phyloP scores from a whole-genome alignment of 257 asterid species.

The Craterostigma plantagineum region DNA sequence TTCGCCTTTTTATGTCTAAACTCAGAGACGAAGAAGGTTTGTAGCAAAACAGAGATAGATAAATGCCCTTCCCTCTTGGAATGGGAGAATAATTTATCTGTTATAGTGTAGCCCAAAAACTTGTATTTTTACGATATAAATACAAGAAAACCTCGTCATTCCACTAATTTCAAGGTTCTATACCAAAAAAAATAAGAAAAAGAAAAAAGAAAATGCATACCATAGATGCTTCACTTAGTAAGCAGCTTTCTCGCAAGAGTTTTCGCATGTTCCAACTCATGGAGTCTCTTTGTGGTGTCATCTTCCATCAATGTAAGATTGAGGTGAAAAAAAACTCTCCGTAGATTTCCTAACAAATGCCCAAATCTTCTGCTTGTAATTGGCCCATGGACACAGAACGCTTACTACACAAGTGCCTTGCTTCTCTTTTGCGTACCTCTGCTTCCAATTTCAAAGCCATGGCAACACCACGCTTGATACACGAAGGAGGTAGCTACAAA shows the following conservation, averaged over 20 bases:
- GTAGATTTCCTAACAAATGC: too few species aligned
- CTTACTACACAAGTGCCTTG: neutral
- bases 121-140: too few species aligned
- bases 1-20: constrained; percentile 46
- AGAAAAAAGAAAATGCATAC: neutral
- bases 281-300: constrained; percentile 19
- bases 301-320: constrained; percentile 18
- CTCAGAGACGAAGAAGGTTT: constrained; percentile 16
- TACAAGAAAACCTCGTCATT: too few species aligned
- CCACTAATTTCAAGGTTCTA: too few species aligned
- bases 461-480: constrained; percentile 41
- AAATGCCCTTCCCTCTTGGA: too few species aligned
- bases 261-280: constrained; percentile 34
- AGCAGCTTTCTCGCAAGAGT: constrained; percentile 29
- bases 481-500: constrained; percentile 61
- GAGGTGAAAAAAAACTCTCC: constrained; percentile 19
- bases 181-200: neutral
- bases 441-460: constrained; percentile 57
- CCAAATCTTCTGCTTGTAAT: too few species aligned
- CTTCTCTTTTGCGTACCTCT: constrained; percentile 23
- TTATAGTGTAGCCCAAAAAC: neutral
- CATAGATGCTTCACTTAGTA: constrained; percentile 11
- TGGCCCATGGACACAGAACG: too few species aligned
- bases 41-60: too few species aligned
- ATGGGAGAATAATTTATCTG: too few species aligned